Base-by-base conservation (phyloP, 1,139 yeast genomes). In the Hemisphaericaspora xylanilytica region DNA sequence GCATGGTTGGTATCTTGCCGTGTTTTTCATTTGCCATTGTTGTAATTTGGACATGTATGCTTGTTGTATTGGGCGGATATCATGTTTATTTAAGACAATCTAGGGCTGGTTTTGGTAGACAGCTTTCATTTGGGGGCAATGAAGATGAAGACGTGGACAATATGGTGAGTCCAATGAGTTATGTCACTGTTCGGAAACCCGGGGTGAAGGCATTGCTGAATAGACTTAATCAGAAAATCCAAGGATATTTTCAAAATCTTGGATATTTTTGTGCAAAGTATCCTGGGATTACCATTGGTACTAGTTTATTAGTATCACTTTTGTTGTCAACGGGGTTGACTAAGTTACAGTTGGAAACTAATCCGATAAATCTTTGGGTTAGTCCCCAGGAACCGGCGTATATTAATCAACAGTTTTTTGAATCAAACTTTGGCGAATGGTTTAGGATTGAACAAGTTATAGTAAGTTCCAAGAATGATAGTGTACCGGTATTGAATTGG, bases 281-380 rank as follows among this genome's bases (percentile, higher is more conserved):
- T 47, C 94, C 96, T 0, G 70, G 69, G 5, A 54, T 66, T 0
- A 79, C 82, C 0, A 73, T 87, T 15, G 58, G 70, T 0, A 29
- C 64, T 0, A 62, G 84, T 3, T 44, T 80, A 1, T 24, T 73
- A 0, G 37, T 78, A 1, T 69, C 81, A 0, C 47, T 69, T 0
- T 33, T 75, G 1, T 59, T 82, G 24, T 73, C 86, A 0, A 51
- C 74, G 0, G 88, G 90, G 6, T 61, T 83, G 36, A 48, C 61
- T 7, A 62, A 64, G 35, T 67, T 82, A 43, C 62, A 78, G 31
- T 67, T 90, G 24, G 97, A 90, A 55, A 81, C 81, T 2, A 70
- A 85, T 49, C 97, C 97, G 0, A 77, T 85, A 1, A 78, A 81
- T 45, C 65, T 92, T 28, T 92, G 98, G 98, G 97, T 92, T 0